Percentiles rank a stretch among this genome's conserved stretches.
Conservation (phyloP, 2,329 filamentous ascomycete species). For the Dactylellina sp. region DNA sequence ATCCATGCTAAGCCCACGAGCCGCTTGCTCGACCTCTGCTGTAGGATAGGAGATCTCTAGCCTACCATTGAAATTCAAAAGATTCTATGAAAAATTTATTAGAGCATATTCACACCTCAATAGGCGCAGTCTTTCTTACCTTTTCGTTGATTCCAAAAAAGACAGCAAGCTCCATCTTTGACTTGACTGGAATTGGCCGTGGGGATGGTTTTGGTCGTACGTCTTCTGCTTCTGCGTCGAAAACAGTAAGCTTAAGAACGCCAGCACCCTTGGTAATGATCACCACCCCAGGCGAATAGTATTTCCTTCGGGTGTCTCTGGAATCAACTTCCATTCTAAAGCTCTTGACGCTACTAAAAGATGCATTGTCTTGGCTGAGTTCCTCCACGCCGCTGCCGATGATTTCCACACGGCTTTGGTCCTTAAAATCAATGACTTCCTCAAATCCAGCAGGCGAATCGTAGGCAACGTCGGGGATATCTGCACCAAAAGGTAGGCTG, state of each 20-base stretch:
- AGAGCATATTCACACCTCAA: background rate
- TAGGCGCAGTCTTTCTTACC: conserved; percentile 40
- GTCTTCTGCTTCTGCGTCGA: conserved; percentile 62
- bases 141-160: conserved; percentile 86
- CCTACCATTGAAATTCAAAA: conserved; percentile 83
- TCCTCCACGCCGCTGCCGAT: conserved; percentile 75
- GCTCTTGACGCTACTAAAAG: conserved; percentile 41
- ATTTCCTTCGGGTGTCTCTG: conserved; percentile 52
- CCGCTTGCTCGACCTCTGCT: conserved; percentile 80
- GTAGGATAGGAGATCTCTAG: conserved; percentile 75
- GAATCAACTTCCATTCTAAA: conserved; percentile 40
- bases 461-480: conserved; percentile 43
- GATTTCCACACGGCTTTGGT: conserved; percentile 73
- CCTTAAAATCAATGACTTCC: conserved; percentile 84
- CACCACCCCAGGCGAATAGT: conserved; percentile 68
- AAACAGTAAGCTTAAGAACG: conserved; percentile 68
- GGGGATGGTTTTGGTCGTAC: conserved; percentile 46
- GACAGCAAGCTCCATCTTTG: conserved; percentile 91
- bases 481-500: conserved; percentile 19
- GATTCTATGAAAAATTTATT: conserved; percentile 68
- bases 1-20: conserved; percentile 80
- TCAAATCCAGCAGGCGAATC: conserved; percentile 75
- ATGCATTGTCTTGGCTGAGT: conserved; percentile 57
- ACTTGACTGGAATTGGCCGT: conserved; percentile 78
- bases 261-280: conserved; percentile 74